These are phyloP conservation scores for Neurospora sp. DNA, from an alignment of 495 filamentous ascomycete species.

Conservation along the genomic window DNA sequence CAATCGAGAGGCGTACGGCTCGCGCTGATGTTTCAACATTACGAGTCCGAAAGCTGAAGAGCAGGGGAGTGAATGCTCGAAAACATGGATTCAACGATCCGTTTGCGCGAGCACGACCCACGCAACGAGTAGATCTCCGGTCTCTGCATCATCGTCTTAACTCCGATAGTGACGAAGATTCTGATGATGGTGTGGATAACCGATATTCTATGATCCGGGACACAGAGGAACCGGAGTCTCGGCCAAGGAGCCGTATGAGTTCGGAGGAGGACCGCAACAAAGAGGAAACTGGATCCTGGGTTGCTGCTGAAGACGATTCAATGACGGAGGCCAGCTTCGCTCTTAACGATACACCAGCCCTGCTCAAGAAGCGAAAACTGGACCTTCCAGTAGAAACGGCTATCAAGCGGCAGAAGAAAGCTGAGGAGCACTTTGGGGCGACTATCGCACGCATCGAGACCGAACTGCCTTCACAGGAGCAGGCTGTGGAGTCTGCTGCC, in stretches of 20 bases:
- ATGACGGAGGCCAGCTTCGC: slow-evolving; percentile 46
- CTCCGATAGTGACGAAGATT: slow-evolving; percentile 50
- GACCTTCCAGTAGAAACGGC: slow-evolving; percentile 47
- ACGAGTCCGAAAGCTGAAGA: slow-evolving; percentile 58
- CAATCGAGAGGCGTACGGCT: slow-evolving; percentile 38
- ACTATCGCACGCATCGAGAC: slow-evolving; percentile 42
- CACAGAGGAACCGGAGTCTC: slow-evolving; percentile 74
- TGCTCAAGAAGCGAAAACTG: slow-evolving; percentile 62
- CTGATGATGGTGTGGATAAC: slow-evolving; percentile 36
- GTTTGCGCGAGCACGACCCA: slow-evolving; percentile 56
- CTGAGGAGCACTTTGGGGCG: slow-evolving; percentile 66
- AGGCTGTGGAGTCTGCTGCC: slow-evolving; percentile 26
- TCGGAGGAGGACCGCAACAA: slow-evolving; percentile 56
- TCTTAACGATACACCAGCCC: slow-evolving; percentile 27
- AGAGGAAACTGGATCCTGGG: slow-evolving; percentile 43
- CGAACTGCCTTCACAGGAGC: slow-evolving; percentile 30
- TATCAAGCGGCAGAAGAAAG: slow-evolving; percentile 61
- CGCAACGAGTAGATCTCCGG: slow-evolving; percentile 33
- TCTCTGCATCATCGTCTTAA: slow-evolving; percentile 45
- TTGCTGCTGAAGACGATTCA: slow-evolving; percentile 41
- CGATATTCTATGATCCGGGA: slow-evolving; percentile 52
- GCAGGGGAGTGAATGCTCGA: slow-evolving; percentile 45
- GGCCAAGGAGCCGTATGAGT: slow-evolving; percentile 68
- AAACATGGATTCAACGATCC: slow-evolving; percentile 68
- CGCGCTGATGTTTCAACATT: slow-evolving; percentile 54